Percentiles rank a stretch among this genome's conserved stretches.
Conservation (phyloP, 2,329 filamentous ascomycete genomes). For the Orbilia brochopaga region DNA sequence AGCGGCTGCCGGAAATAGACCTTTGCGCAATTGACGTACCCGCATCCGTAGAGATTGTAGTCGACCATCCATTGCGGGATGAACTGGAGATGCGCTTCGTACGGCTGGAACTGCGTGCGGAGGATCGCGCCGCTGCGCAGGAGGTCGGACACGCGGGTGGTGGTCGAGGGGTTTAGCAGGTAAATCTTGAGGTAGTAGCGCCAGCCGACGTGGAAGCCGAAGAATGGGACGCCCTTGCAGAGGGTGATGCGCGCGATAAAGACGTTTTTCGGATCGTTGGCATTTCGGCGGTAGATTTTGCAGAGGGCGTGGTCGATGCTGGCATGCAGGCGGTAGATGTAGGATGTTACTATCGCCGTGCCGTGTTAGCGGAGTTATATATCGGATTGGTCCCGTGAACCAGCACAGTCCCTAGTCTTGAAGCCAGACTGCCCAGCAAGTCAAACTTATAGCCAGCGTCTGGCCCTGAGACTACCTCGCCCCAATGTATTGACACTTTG, state of each 20-base stretch:
- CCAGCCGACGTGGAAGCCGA: conserved; percentile 93
- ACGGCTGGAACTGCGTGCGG: conserved; percentile 83
- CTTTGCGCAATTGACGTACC: conserved; percentile 76
- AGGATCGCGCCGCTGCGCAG: conserved; percentile 86
- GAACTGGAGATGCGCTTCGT: conserved; percentile 92
- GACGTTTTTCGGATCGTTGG: conserved; percentile 1
- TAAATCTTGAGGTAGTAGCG: conserved; percentile 93
- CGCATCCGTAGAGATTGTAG: conserved; percentile 95
- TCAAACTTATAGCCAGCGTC: no score
- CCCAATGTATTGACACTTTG: no score
- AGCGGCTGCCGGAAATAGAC: conserved; percentile 77
- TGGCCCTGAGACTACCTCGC: no score
- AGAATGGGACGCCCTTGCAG: conserved; percentile 93
- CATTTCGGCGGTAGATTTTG: conserved; percentile 75
- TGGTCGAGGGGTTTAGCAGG: conserved; percentile 82
- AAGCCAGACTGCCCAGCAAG: no score
- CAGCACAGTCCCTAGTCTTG: no score
- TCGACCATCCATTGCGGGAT: conserved; percentile 97
- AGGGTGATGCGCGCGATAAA: conserved; percentile 73
- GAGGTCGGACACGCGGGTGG: conserved; percentile 85
- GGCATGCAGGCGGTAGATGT: conserved; percentile 77
- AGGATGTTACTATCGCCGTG: conserved; percentile 68
- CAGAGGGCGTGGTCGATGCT: conserved; percentile 91
- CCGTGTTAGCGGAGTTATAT: no score
- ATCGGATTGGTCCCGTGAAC: no score